A percentile compares a stretch with the other conserved stretches of the same genome.
phyloP scores from a whole-genome alignment of 2,329 filamentous ascomycete species.

The Fulvia fulva region DNA sequence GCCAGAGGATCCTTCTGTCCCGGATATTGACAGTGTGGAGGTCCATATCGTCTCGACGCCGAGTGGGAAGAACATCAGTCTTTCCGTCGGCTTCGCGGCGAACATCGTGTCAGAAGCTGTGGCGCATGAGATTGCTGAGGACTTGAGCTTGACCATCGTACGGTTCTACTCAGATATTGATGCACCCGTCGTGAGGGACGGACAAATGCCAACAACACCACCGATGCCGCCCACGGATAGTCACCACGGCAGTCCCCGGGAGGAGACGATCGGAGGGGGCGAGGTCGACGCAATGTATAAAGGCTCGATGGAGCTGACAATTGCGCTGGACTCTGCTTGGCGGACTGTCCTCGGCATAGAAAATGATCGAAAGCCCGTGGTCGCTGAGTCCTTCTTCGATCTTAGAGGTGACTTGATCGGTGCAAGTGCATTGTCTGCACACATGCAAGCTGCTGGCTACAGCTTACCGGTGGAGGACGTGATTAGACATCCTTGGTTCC shows the following conservation, averaged over 20 bases:
- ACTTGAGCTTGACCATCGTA: background rate
- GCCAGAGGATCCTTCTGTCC: background rate
- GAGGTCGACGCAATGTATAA: background rate
- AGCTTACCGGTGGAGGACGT: background rate
- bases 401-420: background rate
- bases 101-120: background rate
- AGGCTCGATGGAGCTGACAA: background rate
- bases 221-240: background rate
- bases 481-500: background rate
- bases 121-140: background rate
- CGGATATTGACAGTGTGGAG: background rate
- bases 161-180: background rate
- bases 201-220: background rate
- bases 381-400: background rate
- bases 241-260: background rate
- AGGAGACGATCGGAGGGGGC: background rate
- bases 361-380: background rate
- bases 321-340: background rate
- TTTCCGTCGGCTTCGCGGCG: background rate
- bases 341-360: background rate
- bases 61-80: background rate
- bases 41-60: background rate
- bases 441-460: background rate
- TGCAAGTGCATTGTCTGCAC: background rate
- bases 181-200: background rate